Conservation (phyloP, 768 basidiomycete species). For the Suillus decipiens region DNA sequence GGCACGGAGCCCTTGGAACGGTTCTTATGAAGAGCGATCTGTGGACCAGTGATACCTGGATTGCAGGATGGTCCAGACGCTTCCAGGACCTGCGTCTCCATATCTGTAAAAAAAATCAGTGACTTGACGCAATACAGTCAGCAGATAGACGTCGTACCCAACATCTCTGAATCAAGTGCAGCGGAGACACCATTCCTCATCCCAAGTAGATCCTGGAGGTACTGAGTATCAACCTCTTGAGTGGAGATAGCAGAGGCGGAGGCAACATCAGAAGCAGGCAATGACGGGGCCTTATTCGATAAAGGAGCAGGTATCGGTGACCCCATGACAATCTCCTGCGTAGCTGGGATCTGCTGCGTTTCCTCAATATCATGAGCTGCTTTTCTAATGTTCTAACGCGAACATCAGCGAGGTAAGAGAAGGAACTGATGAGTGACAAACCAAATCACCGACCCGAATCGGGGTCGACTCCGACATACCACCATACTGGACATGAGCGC, state of each 20-base stretch:
- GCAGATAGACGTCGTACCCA: constrained; percentile 35
- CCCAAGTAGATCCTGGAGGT: constrained; percentile 35
- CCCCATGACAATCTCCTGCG: constrained; percentile 31
- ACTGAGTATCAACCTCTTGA: constrained; percentile 41
- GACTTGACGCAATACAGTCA: background rate
- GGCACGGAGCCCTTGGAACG: constrained; percentile 16
- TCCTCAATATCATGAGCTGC: constrained; percentile 41
- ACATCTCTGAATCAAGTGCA: constrained; percentile 46
- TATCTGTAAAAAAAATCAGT: constrained; percentile 24
- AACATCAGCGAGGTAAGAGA: background rate
- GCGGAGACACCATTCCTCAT: constrained; percentile 12
- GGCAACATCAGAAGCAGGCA: constrained; percentile 31
- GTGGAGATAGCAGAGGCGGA: constrained; percentile 24
- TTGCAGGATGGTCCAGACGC: constrained; percentile 12
- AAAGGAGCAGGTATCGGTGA: constrained; percentile 25
- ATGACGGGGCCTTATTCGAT: constrained; percentile 15
- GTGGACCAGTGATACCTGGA: constrained; percentile 4
- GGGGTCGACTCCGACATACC: constrained; percentile 56
- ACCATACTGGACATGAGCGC: constrained; percentile 38
- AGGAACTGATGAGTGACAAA: constrained; percentile 29
- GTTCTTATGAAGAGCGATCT: constrained; percentile 1
- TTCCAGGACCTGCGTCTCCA: constrained; percentile 33
- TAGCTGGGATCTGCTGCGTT: constrained; percentile 48
- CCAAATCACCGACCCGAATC: constrained; percentile 56
- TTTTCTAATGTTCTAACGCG: constrained; percentile 17